Percentiles rank a stretch among this genome's conserved stretches.
Evolutionary conservation across 1,284 basidiomycete species (phyloP).

Genomic region (Rugosomyces carneus): DNA sequence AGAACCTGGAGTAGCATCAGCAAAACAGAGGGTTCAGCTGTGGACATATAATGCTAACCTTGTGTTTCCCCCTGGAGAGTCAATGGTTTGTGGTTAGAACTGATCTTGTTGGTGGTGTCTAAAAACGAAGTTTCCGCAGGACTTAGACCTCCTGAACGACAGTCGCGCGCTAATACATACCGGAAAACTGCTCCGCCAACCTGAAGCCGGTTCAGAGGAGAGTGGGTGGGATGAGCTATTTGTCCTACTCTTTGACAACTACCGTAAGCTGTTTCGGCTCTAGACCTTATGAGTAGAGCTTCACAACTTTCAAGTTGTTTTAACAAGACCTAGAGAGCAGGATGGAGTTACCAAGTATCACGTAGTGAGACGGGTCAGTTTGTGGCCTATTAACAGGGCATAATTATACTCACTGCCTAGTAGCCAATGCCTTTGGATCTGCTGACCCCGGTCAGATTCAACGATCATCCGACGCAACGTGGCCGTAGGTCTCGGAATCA

Average conservation of each 20-base stretch:
- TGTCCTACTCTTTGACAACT: neutral
- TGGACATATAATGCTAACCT: conserved; percentile 81
- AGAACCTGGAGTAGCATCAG: conserved; percentile 76
- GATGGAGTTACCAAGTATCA: neutral
- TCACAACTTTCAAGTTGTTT: neutral
- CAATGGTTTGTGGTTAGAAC: conserved; percentile 50
- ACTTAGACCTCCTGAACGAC: conserved; percentile 83
- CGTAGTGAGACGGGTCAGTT: neutral
- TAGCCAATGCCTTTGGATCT: conserved; percentile 25
- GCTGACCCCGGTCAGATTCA: conserved; percentile 75
- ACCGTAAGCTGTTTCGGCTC: neutral
- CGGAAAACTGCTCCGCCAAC: conserved; percentile 74
- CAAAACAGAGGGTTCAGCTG: conserved; percentile 82
- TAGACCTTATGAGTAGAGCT: neutral
- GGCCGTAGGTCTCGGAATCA: conserved; percentile 54
- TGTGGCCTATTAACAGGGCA: neutral
- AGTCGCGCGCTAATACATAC: conserved; percentile 79
- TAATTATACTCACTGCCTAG: neutral
- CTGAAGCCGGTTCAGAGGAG: neutral
- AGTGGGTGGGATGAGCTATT: neutral
- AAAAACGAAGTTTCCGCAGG: conserved; percentile 35
- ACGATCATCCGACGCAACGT: conserved; percentile 64
- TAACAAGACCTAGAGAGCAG: neutral
- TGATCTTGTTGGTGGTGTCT: neutral
- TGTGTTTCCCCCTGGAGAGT: conserved; percentile 73